Evolutionary conservation across 1,284 basidiomycete genomes (phyloP), one percentile per base, ranked within the genome.

Genomic region (Retiboletus flavoniger): DNA sequence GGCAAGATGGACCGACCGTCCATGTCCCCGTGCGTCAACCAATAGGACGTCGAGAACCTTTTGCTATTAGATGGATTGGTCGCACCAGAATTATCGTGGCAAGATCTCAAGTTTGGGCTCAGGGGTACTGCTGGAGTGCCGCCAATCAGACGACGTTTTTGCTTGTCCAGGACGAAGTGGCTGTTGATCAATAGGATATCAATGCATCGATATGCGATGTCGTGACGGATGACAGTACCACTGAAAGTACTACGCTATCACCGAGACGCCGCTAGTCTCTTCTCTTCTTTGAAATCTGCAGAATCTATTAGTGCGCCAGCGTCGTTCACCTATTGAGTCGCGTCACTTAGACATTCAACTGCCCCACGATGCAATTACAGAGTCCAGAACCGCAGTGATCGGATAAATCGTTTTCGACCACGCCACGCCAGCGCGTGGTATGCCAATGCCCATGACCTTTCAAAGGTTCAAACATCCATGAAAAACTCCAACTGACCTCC

Each of bases 81-180:
- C 32, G 24, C 28, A 6, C 28, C 17, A 41, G 19, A n/a, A 43
- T 24, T 6, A 14, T 17, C 17, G 19, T 38, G 34, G 17, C 2
- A 32, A 51, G 32, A 44, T 36, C 53, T 17, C 9, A 47, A n/a
- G 26, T 36, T 41, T 47, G 59, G 60, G 60, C 52, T 35, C 42
- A 42, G 43, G 61, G 60, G 50, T 46, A 24, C 47, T 34, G 11
- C 38, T 17, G 5, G 19, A 40, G 17, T 14, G n/a, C n/a, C n/a
- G n/a, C 19, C 16, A 32, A 36, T 35, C 14, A 21, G 14, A 13
- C 40, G 19, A 14, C 17, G 11, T 19, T 21, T 16, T 10, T 39
- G 19, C 26, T 26, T n/a, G 26, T 26, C 24, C 24, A 28, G 24
- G 24, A 42, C 16, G 41, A 28, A 28, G 24, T n/a, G n/a, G n/a